Evolutionary conservation across 2,329 filamentous ascomycete genomes (phyloP).

Genomic region (Aspergillus spinulosporus): DNA sequence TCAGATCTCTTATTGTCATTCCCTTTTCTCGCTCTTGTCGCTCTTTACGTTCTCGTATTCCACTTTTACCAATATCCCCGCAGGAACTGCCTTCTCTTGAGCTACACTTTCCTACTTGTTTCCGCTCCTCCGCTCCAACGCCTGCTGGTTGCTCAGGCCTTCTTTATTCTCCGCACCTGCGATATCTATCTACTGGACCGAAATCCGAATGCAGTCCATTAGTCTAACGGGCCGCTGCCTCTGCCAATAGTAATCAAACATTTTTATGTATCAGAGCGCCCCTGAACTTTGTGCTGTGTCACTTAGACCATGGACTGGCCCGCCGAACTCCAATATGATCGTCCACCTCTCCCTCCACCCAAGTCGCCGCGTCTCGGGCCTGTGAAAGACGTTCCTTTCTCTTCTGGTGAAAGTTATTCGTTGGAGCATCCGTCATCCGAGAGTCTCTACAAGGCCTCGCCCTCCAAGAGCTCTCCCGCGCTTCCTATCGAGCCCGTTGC

Average conservation of each 20-base stretch:
- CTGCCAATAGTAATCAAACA: too few species aligned
- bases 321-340: not conserved
- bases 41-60: not conserved
- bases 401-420: too few species aligned
- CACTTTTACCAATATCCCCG: too few species aligned
- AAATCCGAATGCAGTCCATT: too few species aligned
- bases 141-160: too few species aligned
- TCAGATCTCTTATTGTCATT: too few species aligned
- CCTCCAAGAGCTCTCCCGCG: constrained; percentile 11
- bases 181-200: too few species aligned
- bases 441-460: not conserved
- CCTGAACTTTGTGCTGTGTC: constrained; percentile 13
- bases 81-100: not conserved
- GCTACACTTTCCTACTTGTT: not conserved
- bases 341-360: constrained; percentile 10
- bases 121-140: too few species aligned
- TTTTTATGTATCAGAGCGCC: constrained; percentile 12
- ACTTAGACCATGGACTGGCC: constrained; percentile 10
- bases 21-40: not conserved
- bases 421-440: too few species aligned
- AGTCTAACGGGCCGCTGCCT: too few species aligned
- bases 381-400: too few species aligned
- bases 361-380: not conserved
- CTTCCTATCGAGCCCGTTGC: constrained; percentile 2
- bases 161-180: too few species aligned